phyloP scores from a whole-genome alignment of 78 protist genomes.

The Dictyostelium purpureum region DNA sequence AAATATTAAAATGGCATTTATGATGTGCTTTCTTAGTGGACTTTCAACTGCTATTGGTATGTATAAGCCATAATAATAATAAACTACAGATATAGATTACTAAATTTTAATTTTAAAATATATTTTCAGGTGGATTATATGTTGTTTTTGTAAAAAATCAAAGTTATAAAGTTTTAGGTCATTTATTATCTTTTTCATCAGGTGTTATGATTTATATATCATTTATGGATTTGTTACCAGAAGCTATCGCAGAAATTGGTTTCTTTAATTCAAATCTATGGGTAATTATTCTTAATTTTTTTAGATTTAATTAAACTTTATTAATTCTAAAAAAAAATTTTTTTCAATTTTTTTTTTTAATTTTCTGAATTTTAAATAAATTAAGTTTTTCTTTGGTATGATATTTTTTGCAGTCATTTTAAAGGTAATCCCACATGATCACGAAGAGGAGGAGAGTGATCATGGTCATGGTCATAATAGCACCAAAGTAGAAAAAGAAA shows the following conservation, averaged over 20 bases:
- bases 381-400: slow-evolving; percentile 80
- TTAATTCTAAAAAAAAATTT: neutral
- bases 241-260: slow-evolving; percentile 73
- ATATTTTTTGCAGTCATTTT: slow-evolving; percentile 50
- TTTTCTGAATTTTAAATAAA: too few species aligned
- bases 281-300: slow-evolving; percentile 7
- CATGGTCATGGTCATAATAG: slow-evolving; percentile 15
- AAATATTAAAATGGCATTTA: slow-evolving; percentile 38
- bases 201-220: slow-evolving; percentile 87
- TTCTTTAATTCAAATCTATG: slow-evolving; percentile 69
- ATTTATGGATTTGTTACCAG: slow-evolving; percentile 83
- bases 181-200: slow-evolving; percentile 82
- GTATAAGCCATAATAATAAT: neutral
- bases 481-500: neutral
- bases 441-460: slow-evolving; percentile 42
- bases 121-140: slow-evolving; percentile 35
- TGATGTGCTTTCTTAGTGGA: slow-evolving; percentile 39
- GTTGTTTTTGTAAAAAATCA: slow-evolving; percentile 43
- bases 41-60: slow-evolving; percentile 62
- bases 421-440: slow-evolving; percentile 59
- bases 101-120: neutral
- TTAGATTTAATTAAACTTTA: neutral
- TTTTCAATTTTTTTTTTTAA: neutral
- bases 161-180: slow-evolving; percentile 58
- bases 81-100: neutral